Evolutionary conservation across 164 flowering plant genomes (phyloP).

Genomic region (Magnolia changhungtana): DNA sequence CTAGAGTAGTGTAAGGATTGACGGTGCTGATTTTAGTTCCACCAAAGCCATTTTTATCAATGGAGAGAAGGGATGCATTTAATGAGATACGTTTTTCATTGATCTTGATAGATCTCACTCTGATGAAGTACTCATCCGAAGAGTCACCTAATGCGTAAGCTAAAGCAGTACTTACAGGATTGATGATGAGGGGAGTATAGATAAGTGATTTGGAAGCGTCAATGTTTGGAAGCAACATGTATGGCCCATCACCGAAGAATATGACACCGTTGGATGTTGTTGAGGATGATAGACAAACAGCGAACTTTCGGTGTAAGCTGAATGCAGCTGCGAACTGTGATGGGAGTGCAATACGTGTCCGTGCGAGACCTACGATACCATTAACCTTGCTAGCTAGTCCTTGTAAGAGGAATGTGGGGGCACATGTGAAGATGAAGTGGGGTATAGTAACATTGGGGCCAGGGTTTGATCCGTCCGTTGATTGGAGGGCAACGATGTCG

Average conservation of each 20-base stretch:
- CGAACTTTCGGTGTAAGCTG: conserved; percentile 26
- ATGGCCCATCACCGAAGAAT: conserved; percentile 18
- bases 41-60: conserved; percentile 12
- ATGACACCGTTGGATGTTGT: conserved; percentile 21
- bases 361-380: conserved; percentile 34
- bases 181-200: conserved; percentile 16
- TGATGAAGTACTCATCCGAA: conserved; percentile 31
- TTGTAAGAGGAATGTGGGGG: conserved; percentile 12
- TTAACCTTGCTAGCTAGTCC: conserved; percentile 31
- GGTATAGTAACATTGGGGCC: conserved; percentile 18
- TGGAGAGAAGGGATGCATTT: conserved; percentile 17
- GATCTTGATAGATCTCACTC: conserved; percentile 33
- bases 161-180: conserved; percentile 10
- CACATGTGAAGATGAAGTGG: conserved; percentile 25
- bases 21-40: conserved; percentile 36
- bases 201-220: conserved; percentile 9
- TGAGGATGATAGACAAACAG: conserved; percentile 26
- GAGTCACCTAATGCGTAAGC: not conserved
- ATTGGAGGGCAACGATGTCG: conserved; percentile 22
- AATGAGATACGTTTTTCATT: conserved; percentile 21
- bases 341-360: conserved; percentile 16
- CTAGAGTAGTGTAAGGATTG: conserved; percentile 23
- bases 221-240: conserved; percentile 5
- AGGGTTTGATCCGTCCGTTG: conserved; percentile 28
- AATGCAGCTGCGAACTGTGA: conserved; percentile 24